Base-by-base conservation (phyloP, 2,329 filamentous ascomycete genomes). In the Hymenoscyphus infarciens region DNA sequence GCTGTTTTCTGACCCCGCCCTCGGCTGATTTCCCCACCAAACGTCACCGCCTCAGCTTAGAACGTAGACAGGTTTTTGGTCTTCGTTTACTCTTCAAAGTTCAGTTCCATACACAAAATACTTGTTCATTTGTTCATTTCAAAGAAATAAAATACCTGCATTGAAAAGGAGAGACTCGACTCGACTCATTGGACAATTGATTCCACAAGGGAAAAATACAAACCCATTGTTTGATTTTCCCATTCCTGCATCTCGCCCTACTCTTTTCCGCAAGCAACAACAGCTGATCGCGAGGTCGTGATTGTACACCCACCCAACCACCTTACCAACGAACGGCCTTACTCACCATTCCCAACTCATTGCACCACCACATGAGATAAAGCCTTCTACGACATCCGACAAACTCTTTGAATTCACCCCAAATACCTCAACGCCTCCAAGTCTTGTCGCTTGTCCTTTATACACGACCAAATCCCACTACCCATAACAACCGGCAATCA, bases 181-280 rank as follows among this genome's bases (percentile, higher is more conserved):
- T 49, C 19, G 8, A 22, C 2, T 22, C 42, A 49, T 49, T 49
- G 42, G 42, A 49, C 42, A 49, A 49, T 49, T 49, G n/a, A 49
- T 5, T 11, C 29, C 5, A 31, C 7, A 4, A 5, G 5, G 29
- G 29, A 31, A 49, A 22, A 22, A 49, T 19, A 49, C n/a, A 49
- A 22, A 22, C 8, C 33, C 42, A 49, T 22, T 22, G 42, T 49
- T 22, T 19, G 7, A 7, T 19, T 49, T 49, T 49, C 33, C 33
- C 33, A 11, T 35, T 35, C 33, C 33, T 35, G 33, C 33, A 35
- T 35, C 33, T 35, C 33, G 33, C 33, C 13, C 13, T 15, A 10
- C 33, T 49, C 42, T 49, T 49, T 49, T 49, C 42, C 42, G n/a
- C 42, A 49, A 49, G 42, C 42, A 49, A 49, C 42, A 49, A 49